Evolutionary conservation across 1,139 yeast genomes (phyloP), one percentile per base, ranked within the genome.

Genomic region (Saccharomyces hybrid): DNA sequence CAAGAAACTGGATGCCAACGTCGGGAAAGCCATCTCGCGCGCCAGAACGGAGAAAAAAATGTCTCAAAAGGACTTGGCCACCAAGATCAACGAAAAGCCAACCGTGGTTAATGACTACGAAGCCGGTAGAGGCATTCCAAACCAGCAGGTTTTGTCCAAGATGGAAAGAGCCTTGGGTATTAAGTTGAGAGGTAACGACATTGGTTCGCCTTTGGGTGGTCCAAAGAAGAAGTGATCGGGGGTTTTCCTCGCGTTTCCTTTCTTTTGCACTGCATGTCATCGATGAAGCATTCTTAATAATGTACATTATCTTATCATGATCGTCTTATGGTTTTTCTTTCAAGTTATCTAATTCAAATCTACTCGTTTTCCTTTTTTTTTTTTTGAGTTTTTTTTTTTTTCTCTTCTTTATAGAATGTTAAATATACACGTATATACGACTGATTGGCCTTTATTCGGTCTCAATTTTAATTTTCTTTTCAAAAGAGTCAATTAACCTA

Each of bases 31-130:
- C 54, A 90, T 93, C 65, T 81, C 84, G 58, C 78, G 84, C 71
- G 97, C 88, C 48, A 86, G 99, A 76, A 86, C 84, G 68, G 97
- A 88, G 60, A 90, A 90, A 80, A 82, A 82, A 66, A 71, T 90
- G 68, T 87, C 97, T 9, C 99, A 93, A 74, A 93, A 93, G 79
- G 99, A 93, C 64, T 80, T 93, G 67, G 99, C 99, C 65, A 89
- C 97, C 59, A 87, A 85, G 72, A 82, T 93, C 69, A 91, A 90
- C 72, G 99, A 93, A 76, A 93, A 93, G 78, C 97, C 98, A 57
- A 89, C 86, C 62, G 88, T 93, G 58, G 84, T 93, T 68, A 91
- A 90, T 75, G 99, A 93, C 70, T 93, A 93, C 75, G 99, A 93
- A 76, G 90, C 96, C 54, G 98, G 97, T 56, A 83, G 96, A 71